Base-by-base conservation (phyloP, 2,329 filamentous ascomycete species). In the Falciphora oryzae region DNA sequence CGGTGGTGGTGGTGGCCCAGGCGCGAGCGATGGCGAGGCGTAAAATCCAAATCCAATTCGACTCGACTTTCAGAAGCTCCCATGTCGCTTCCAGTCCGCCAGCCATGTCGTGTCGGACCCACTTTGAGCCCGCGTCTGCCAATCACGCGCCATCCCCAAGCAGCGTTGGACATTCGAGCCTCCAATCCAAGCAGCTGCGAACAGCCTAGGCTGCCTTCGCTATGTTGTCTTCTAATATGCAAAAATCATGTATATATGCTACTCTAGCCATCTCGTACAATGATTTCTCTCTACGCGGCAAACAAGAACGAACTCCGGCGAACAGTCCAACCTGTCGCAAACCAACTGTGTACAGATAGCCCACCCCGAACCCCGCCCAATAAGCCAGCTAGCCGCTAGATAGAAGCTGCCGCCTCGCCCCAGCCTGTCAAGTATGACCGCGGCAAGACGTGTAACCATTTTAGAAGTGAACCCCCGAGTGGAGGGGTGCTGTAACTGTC, bases 11-110 rank as follows among this genome's bases (percentile, higher is more conserved):
- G 53, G 28, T 18, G 57, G 25, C 22, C 29, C 4, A 58, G 50
- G 63, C 44, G 62, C 57, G 65, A 62, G 58, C 29, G 60, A 61
- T 38, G 60, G 31, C 27, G 53, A 50, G 18, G 44, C 44, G 44
- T 18, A 50, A 50, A 50, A 50, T 50, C 44, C 44, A 22, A 53
- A n/a, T 53, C 44, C 44, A 53, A 53, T n/a, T 53, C 44, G 44
- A 22, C 44, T 53, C 44, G 44, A 53, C 6, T n/a, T 53, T n/a
- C 22, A n/a, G 16, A 53, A 53, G 18, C 44, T n/a, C 32, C 44
- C 44, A 53, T 53, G 44, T n/a, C 44, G 22, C 38, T 44, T 18
- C 16, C 6, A 35, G 32, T 14, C 18, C 44, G 44, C 22, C 22
- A 38, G 44, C 44, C 44, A 50, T 50, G 44, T 7, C 44, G 44